A percentile compares a stretch with the other conserved stretches of the same genome.
Conservation (phyloP, 352 stramenopile genomes). For the Globisporangium nagaii region DNA sequence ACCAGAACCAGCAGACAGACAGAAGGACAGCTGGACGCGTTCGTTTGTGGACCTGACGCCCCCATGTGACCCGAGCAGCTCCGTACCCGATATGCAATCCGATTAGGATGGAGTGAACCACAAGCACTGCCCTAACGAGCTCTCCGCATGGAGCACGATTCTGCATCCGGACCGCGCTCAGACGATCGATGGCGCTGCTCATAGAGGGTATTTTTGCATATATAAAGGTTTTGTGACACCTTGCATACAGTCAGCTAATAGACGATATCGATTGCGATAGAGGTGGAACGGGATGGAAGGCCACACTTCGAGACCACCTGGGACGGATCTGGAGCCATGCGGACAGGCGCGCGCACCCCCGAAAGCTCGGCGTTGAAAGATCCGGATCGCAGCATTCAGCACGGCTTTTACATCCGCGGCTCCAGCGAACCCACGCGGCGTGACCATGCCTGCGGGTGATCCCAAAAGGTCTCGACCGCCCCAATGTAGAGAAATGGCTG, state of each 20-base stretch:
- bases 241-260: too few relatives aligned
- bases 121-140: too few relatives aligned
- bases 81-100: not conserved
- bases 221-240: not conserved
- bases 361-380: not conserved
- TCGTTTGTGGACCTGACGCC: not conserved
- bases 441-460: too few relatives aligned
- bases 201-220: not conserved
- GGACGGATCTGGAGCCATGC: too few relatives aligned
- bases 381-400: not conserved
- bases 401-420: not conserved
- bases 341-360: not conserved
- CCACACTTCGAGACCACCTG: too few relatives aligned
- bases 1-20: not conserved
- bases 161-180: too few relatives aligned
- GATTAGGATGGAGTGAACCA: not conserved
- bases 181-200: not conserved
- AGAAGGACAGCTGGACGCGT: not conserved
- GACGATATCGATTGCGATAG: too few relatives aligned
- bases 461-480: too few relatives aligned
- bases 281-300: too few relatives aligned
- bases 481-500: not conserved
- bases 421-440: too few relatives aligned
- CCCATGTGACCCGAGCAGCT: not conserved
- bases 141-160: too few relatives aligned